These are phyloP conservation scores for Ogataea hybrid DNA, from an alignment of 1,139 yeast genomes.

Conservation along the genomic window DNA sequence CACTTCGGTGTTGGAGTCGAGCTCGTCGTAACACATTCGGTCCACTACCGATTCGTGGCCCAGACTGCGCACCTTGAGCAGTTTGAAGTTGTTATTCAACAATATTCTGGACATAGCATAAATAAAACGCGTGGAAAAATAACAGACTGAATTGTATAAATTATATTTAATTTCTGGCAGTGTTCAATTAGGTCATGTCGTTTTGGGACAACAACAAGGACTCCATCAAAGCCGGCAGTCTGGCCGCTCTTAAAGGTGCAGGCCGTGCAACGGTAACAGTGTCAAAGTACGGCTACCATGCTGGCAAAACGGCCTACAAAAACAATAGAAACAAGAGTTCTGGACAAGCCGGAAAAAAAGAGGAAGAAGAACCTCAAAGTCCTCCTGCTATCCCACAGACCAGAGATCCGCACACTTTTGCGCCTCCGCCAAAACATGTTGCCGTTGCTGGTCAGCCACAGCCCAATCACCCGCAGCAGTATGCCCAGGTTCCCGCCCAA, in stretches of 20 bases:
- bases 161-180: neutral
- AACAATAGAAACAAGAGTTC: slow-evolving; percentile 33
- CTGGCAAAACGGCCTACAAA: slow-evolving; percentile 50
- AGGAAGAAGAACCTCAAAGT: slow-evolving; percentile 20
- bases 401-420: slow-evolving; percentile 34
- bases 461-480: slow-evolving; percentile 1
- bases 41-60: slow-evolving; percentile 21
- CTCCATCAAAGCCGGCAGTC: slow-evolving; percentile 45
- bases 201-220: slow-evolving; percentile 58
- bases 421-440: slow-evolving; percentile 40
- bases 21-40: slow-evolving; percentile 24
- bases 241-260: slow-evolving; percentile 46
- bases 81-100: slow-evolving; percentile 25
- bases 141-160: neutral
- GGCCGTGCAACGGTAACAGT: slow-evolving; percentile 49
- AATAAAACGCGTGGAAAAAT: slow-evolving; percentile 10
- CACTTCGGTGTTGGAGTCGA: slow-evolving; percentile 16
- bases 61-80: slow-evolving; percentile 16
- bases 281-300: slow-evolving; percentile 37
- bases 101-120: slow-evolving; percentile 29
- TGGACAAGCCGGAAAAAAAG: slow-evolving; percentile 25
- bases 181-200: slow-evolving; percentile 24
- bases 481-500: slow-evolving; percentile 8
- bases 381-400: slow-evolving; percentile 22
- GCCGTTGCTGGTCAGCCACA: slow-evolving; percentile 22